Evolutionary conservation across 768 basidiomycete species (phyloP).

Genomic region (Xerocomus spinulosus): DNA sequence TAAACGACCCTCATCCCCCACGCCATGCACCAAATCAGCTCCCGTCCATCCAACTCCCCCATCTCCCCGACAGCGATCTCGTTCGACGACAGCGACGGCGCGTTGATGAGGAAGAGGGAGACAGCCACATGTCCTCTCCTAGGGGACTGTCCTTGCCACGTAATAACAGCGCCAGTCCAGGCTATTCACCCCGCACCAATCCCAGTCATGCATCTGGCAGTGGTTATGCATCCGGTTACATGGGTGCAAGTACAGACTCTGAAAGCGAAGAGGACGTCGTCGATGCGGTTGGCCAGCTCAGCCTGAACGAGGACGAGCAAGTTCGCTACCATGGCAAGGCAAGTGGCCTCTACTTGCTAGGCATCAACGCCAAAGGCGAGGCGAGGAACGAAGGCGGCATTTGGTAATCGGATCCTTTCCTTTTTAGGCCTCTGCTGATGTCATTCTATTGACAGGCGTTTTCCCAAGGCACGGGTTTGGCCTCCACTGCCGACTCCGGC

Average conservation of each 20-base stretch:
- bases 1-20: constrained; percentile 12
- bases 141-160: constrained; percentile 2
- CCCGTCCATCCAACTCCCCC: constrained; percentile 12
- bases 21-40: constrained; percentile 5
- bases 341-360: constrained; percentile 73
- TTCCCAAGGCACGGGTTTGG: constrained; percentile 89
- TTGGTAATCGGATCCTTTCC: constrained; percentile 44
- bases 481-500: constrained; percentile 45
- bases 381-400: constrained; percentile 71
- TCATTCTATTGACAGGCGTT: constrained; percentile 49
- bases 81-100: constrained; percentile 49
- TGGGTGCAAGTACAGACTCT: constrained; percentile 31
- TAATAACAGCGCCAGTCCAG: constrained; percentile 17
- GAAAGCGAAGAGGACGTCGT: constrained; percentile 46
- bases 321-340: constrained; percentile 85
- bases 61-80: constrained; percentile 24
- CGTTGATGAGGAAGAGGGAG: constrained; percentile 25
- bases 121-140: constrained; percentile 5
- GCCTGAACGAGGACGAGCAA: constrained; percentile 82
- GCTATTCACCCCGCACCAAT: constrained; percentile 14
- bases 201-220: constrained; percentile 12
- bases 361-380: constrained; percentile 55
- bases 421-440: constrained; percentile 15
- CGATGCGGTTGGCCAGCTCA: constrained; percentile 80
- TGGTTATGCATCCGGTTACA: constrained; percentile 24